A percentile compares a stretch with the other conserved stretches of the same genome.
Conservation (phyloP, 169 alveolate genomes). For the Eimeria brunetti region DNA sequence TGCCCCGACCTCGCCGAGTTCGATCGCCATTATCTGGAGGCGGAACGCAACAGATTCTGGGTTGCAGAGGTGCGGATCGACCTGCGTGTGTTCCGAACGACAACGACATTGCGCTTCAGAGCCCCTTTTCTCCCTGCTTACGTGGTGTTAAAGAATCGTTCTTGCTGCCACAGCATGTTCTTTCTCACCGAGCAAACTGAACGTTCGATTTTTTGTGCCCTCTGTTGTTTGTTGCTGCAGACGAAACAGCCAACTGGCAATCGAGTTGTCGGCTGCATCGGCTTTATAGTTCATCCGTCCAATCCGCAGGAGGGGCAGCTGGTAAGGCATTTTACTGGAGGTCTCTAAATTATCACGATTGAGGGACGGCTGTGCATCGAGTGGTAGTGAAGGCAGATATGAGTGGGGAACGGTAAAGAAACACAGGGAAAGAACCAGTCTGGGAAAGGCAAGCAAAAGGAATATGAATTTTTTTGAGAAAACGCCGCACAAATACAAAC, state of each 20-base stretch:
- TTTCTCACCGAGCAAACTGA: background rate
- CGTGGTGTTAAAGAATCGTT: background rate
- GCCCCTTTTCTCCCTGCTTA: background rate
- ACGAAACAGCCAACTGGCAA: constrained; percentile 5
- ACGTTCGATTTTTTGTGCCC: background rate
- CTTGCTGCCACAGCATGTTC: background rate
- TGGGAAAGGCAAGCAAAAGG: background rate
- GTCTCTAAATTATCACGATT: background rate
- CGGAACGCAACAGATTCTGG: constrained; percentile 60
- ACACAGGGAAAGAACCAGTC: background rate
- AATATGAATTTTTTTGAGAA: background rate
- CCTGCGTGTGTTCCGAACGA: background rate
- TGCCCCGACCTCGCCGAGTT: constrained; percentile 63
- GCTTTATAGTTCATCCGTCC: constrained; percentile 29
- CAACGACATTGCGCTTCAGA: background rate
- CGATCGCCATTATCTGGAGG: constrained; percentile 38
- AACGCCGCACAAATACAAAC: background rate
- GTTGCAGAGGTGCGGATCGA: constrained; percentile 54
- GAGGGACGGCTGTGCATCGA: background rate
- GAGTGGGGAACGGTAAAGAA: background rate
- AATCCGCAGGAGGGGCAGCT: constrained; percentile 59
- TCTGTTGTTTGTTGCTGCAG: constrained; percentile 11
- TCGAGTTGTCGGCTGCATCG: constrained; percentile 57
- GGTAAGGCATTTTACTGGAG: constrained; percentile 1
- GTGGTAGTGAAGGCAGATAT: background rate